Conservation (phyloP, 768 basidiomycete species). For the Clavaria fumosa region DNA sequence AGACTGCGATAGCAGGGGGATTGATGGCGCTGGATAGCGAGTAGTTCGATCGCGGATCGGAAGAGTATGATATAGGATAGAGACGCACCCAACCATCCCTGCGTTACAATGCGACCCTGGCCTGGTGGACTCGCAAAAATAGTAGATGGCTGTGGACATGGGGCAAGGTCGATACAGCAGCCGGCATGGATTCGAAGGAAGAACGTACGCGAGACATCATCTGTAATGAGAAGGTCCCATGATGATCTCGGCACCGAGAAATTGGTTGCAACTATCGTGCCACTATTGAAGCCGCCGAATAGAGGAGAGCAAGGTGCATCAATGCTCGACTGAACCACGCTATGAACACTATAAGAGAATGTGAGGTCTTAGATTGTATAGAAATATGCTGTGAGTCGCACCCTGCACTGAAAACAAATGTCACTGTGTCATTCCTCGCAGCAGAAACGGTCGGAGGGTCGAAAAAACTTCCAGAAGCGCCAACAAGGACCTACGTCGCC, state of each 20-base stretch:
- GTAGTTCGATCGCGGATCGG: no score
- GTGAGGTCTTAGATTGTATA: no score
- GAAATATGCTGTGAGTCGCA: no score
- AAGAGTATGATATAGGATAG: no score
- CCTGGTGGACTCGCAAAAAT: constrained; percentile 14
- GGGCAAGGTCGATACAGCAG: constrained; percentile 9
- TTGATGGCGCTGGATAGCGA: no score
- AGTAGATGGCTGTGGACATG: constrained; percentile 18
- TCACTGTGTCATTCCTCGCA: constrained; percentile 19
- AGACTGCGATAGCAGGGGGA: constrained; percentile 8
- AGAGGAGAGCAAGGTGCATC: constrained; percentile 25
- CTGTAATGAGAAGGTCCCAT: constrained; percentile 24
- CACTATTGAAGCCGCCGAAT: constrained; percentile 26
- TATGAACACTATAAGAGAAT: constrained; percentile 27
- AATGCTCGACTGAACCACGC: constrained; percentile 25
- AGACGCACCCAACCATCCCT: constrained; percentile 12
- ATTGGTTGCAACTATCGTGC: constrained; percentile 16
- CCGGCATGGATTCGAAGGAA: constrained; percentile 14
- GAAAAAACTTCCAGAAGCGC: constrained; percentile 26
- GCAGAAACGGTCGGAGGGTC: constrained; percentile 21
- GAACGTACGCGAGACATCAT: constrained; percentile 15
- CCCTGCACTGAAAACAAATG: constrained; percentile 27
- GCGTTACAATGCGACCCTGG: constrained; percentile 22
- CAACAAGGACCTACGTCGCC: constrained; percentile 32
- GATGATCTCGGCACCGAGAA: constrained; percentile 10